Base-by-base conservation (phyloP, 1,284 basidiomycete species). In the Ganoderma boninense region DNA sequence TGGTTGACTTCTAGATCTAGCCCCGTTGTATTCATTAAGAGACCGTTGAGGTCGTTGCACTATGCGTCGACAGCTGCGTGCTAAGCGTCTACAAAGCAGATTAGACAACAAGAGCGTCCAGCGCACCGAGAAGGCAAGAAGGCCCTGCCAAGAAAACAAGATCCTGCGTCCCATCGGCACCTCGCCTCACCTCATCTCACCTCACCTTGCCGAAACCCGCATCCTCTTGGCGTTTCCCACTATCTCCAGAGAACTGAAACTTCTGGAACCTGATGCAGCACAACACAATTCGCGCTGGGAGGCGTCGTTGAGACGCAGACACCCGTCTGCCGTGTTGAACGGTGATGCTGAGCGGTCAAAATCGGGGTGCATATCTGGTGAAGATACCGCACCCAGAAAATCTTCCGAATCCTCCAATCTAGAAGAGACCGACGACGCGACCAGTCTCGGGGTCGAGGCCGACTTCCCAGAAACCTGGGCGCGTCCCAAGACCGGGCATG, bases 401-500 rank as follows among this genome's bases (percentile, higher is more conserved):
- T 40, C 38, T 40, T 7, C 14, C 18, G 26, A 2, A 4, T 13
- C 29, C 16, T 13, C 32, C 18, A 32, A 11, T 35, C 23, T 86
- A 95, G 85, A 95, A 95, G 71, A 95, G 84, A 65, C 93, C 93
- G 67, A 93, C 83, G 63, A 93, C 92, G 52, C 87, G 84, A 69
- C 93, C 94, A 0, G 87, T 87, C 75, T 92, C 87, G 42, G 88
- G 85, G 78, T 95, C 92, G n/a, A 95, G 86, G 38, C 89, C 92
- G 73, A 95, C 93, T 80, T 95, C 94, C 94, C 94, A 95, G 86
- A 95, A 95, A 23, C 95, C 95, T 76, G 97, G 97, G 72, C 97
- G 92, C 70, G 97, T 98, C 40, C 93, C 95, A 56, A 99, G 88
- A 74, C 97, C 97, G 56, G 98, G 97, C 96, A 99, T 98, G 70